Evolutionary conservation across 768 basidiomycete genomes (phyloP).

Genomic region (Cubamyces lactineus): DNA sequence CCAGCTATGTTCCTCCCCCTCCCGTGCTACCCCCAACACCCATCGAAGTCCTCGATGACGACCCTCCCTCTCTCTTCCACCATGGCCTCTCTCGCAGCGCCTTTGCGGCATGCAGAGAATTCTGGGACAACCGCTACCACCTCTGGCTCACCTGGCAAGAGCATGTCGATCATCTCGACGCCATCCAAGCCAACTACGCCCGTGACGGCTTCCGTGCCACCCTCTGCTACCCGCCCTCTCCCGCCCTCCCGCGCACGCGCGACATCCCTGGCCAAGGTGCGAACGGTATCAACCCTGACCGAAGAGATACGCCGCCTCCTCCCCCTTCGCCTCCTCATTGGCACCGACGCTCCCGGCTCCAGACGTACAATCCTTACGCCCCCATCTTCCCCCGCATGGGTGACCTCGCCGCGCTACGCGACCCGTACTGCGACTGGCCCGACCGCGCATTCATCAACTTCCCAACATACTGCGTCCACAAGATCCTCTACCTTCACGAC

Average conservation of each 20-base stretch:
- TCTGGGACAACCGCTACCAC: conserved; percentile 11
- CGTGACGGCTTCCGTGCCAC: conserved; percentile 2
- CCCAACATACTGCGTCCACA: conserved; percentile 8
- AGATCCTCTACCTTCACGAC: conserved; percentile 11
- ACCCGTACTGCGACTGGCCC: conserved; percentile 12
- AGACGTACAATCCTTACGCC: conserved; percentile 3
- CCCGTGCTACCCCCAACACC: not conserved
- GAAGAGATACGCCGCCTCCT: not conserved
- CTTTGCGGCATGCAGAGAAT: not conserved
- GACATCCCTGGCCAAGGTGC: conserved; percentile 1
- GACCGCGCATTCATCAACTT: conserved; percentile 15
- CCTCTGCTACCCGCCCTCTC: conserved; percentile 1
- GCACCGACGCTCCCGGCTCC: not conserved
- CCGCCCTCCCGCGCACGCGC: conserved; percentile 9
- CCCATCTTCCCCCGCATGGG: conserved; percentile 19
- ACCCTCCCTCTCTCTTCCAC: conserved; percentile 5
- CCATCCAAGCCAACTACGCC: conserved; percentile 8
- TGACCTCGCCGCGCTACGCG: conserved; percentile 13
- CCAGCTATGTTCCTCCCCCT: not conserved
- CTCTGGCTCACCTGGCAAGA: conserved; percentile 1
- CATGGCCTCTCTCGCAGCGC: conserved; percentile 8
- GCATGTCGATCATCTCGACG: conserved; percentile 7
- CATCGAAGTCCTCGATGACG: not conserved
- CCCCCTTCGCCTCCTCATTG: not conserved
- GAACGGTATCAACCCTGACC: conserved; percentile 1